phyloP scores from a whole-genome alignment of 129 eudicot species.

The Flaveria robusta region DNA sequence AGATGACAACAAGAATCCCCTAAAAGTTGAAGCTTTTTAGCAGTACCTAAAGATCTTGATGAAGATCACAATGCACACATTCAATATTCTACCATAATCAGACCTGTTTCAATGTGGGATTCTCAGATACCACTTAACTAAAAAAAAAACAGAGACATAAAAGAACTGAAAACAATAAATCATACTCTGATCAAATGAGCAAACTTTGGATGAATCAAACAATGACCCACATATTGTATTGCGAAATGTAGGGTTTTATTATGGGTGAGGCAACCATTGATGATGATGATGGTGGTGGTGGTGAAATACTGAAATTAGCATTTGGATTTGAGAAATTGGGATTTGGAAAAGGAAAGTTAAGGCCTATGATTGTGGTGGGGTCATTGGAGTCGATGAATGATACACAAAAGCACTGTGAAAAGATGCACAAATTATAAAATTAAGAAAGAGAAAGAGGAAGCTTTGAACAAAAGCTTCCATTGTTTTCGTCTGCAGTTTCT shows the following conservation, averaged over 20 bases:
- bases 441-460: slow-evolving; percentile 29
- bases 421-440: slow-evolving; percentile 32
- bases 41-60: slow-evolving; percentile 16
- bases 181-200: no score
- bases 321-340: slow-evolving; percentile 25
- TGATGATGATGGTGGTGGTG: slow-evolving; percentile 19
- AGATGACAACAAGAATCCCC: slow-evolving; percentile 17
- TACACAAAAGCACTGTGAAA: not conserved
- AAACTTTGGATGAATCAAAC: no score
- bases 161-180: not conserved
- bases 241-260: not conserved
- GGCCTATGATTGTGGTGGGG: slow-evolving; percentile 30
- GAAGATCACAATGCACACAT: slow-evolving; percentile 4
- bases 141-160: no score
- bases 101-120: not conserved
- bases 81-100: not conserved
- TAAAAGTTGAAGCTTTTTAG: slow-evolving; percentile 17
- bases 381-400: slow-evolving; percentile 32
- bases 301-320: slow-evolving; percentile 8
- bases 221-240: no score
- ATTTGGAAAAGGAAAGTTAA: slow-evolving; percentile 23
- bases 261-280: no score
- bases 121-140: no score
- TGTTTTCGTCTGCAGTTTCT: slow-evolving; percentile 3
- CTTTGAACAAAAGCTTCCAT: slow-evolving; percentile 35